Conservation (phyloP, 306 rosid species). For the apple (Malus domestica) region ASM211411v1 NC_041803.1:54322001-54322500, state of each 20-base stretch:
- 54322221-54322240: neutral
- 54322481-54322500: neutral
- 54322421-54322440: slow-evolving; percentile 43
- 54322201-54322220: neutral
- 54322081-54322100: neutral
- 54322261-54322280: neutral
- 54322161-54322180: neutral
- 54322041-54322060: neutral
- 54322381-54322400: slow-evolving; percentile 30
- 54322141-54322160: neutral
- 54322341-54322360: slow-evolving; percentile 18
- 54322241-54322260: neutral
- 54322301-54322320: slow-evolving; percentile 15
- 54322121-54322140: neutral
- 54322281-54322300: neutral
- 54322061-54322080: neutral
- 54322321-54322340: slow-evolving; percentile 21
- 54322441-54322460: slow-evolving; percentile 44
- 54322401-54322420: slow-evolving; percentile 41
- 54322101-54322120: neutral
- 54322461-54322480: slow-evolving; percentile 2
- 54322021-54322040: neutral
- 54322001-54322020: neutral
- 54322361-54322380: slow-evolving; percentile 18
- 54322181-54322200: neutral